Conservation (phyloP, 176 grass and related monocot species). For the Dactylis glomerata region DNA sequence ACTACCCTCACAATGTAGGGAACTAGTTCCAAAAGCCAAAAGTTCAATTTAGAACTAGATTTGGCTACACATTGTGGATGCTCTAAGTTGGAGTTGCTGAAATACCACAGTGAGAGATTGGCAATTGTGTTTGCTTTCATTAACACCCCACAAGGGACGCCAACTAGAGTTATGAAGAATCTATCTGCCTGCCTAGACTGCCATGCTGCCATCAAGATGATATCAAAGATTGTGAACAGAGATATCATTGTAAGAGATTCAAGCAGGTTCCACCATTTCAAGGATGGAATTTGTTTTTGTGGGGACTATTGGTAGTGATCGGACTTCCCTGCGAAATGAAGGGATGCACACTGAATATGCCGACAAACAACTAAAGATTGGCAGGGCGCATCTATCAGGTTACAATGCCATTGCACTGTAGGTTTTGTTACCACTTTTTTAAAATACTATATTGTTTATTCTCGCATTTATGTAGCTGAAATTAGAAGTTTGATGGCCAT, state of each 20-base stretch:
- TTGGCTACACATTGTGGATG: no score
- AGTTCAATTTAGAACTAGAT: no score
- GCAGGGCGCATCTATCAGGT: slow-evolving; percentile 18
- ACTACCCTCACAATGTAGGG: no score
- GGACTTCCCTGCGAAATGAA: background rate
- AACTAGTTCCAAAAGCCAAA: no score
- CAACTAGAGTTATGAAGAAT: slow-evolving; percentile 78
- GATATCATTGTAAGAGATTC: no score
- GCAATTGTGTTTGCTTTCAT: slow-evolving; percentile 51
- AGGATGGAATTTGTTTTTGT: slow-evolving; percentile 65
- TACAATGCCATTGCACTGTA: background rate
- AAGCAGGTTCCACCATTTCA: slow-evolving; percentile 53
- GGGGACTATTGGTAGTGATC: slow-evolving; percentile 65
- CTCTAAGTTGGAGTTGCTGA: slow-evolving; percentile 63
- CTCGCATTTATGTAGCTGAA: slow-evolving; percentile 49
- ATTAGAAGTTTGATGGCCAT: slow-evolving; percentile 46
- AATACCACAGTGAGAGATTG: slow-evolving; percentile 59
- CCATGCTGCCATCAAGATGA: slow-evolving; percentile 63
- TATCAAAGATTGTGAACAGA: background rate
- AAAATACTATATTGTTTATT: background rate
- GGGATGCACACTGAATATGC: slow-evolving; percentile 1
- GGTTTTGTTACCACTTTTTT: background rate
- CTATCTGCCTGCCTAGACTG: slow-evolving; percentile 55
- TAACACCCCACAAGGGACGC: slow-evolving; percentile 43
- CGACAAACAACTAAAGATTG: background rate